Evolutionary conservation across 2,329 filamentous ascomycete genomes (phyloP).

Genomic region (Epichloe brachyelytri): DNA sequence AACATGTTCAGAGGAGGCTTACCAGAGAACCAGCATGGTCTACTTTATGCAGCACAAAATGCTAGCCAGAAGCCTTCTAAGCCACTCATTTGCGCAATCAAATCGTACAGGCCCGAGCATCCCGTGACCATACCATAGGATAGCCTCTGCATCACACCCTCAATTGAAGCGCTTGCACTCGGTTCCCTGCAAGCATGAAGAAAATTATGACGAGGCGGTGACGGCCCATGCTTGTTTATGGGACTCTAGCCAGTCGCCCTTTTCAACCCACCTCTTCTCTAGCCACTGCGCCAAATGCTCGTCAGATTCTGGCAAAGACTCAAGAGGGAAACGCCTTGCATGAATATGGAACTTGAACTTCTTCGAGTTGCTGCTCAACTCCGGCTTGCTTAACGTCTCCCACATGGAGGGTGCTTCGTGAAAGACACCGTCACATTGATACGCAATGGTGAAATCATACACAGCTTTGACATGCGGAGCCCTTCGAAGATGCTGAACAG

Average conservation of each 20-base stretch:
- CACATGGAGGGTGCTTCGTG: slow-evolving; percentile 37
- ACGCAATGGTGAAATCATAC: slow-evolving; percentile 43
- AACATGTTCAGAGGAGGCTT: too few relatives aligned
- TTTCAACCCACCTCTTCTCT: slow-evolving; percentile 39
- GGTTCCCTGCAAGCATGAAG: background rate
- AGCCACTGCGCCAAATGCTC: slow-evolving; percentile 37
- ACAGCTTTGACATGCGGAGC: slow-evolving; percentile 39
- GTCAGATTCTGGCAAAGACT: slow-evolving; percentile 33
- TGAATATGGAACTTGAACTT: slow-evolving; percentile 37
- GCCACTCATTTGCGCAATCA: background rate
- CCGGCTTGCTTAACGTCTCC: slow-evolving; percentile 33
- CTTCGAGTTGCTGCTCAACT: slow-evolving; percentile 23
- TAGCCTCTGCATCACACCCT: background rate
- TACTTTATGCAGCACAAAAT: background rate
- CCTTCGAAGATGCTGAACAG: slow-evolving; percentile 40
- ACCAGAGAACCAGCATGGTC: too few relatives aligned
- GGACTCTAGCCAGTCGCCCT: slow-evolving; percentile 36
- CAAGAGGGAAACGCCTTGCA: slow-evolving; percentile 33
- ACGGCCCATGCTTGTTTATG: slow-evolving; percentile 10
- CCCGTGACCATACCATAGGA: background rate
- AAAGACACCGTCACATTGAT: slow-evolving; percentile 31
- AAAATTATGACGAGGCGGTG: slow-evolving; percentile 1
- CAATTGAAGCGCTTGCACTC: background rate
- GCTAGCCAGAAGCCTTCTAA: background rate
- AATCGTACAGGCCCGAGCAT: background rate